Evolutionary conservation across 768 basidiomycete species (phyloP).

Genomic region (Leccinum variicolor): DNA sequence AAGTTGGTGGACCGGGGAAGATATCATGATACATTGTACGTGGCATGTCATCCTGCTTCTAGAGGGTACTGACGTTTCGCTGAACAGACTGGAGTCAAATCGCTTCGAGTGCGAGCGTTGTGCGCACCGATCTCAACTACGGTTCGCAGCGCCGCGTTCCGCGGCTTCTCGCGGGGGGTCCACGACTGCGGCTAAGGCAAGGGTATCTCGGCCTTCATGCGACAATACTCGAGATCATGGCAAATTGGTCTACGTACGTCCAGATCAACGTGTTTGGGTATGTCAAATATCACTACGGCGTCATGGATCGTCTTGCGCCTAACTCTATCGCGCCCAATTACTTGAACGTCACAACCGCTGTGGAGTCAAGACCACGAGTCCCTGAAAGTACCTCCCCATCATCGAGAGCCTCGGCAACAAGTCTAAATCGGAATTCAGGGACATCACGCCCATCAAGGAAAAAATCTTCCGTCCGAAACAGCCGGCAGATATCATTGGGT

Average conservation of each 20-base stretch:
- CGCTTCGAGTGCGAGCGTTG: slow-evolving; percentile 32
- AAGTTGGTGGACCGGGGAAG: slow-evolving; percentile 48
- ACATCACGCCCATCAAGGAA: slow-evolving; percentile 56
- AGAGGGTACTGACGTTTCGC: not conserved
- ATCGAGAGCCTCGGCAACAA: slow-evolving; percentile 62
- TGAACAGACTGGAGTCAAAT: slow-evolving; percentile 74
- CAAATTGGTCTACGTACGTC: slow-evolving; percentile 84
- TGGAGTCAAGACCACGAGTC: slow-evolving; percentile 71
- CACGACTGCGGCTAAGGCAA: slow-evolving; percentile 89
- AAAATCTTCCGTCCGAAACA: slow-evolving; percentile 67
- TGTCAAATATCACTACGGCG: slow-evolving; percentile 88
- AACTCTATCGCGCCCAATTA: slow-evolving; percentile 83
- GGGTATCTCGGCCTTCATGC: slow-evolving; percentile 71
- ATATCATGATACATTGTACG: not conserved
- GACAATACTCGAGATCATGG: slow-evolving; percentile 82
- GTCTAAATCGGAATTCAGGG: slow-evolving; percentile 71
- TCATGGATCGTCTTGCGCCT: slow-evolving; percentile 88
- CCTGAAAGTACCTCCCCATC: slow-evolving; percentile 85
- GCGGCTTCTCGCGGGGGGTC: slow-evolving; percentile 58
- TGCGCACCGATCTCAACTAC: not conserved
- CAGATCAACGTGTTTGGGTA: slow-evolving; percentile 90
- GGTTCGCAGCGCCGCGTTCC: not conserved
- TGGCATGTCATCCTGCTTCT: not conserved
- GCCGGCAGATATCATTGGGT: slow-evolving; percentile 75
- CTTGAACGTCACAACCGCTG: slow-evolving; percentile 88